Evolutionary conservation across 805 yeast species (phyloP).

Genomic region (Tetrapisispora namnaoensis): DNA sequence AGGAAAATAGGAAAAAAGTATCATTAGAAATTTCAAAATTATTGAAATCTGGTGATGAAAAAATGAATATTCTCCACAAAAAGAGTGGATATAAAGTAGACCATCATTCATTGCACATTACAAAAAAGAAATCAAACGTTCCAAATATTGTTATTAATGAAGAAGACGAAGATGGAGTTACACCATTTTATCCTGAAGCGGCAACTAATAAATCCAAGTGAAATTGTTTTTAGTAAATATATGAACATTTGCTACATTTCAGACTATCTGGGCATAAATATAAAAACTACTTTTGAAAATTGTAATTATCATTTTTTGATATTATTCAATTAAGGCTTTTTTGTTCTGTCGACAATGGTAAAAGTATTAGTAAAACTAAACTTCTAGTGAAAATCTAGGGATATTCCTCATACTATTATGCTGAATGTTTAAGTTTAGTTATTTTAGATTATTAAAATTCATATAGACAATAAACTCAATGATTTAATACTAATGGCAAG

Average conservation of each 20-base stretch:
- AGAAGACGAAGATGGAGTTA: background rate
- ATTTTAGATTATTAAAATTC: background rate
- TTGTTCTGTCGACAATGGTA: too few species aligned
- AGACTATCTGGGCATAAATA: too few species aligned
- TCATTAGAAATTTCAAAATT: conserved; percentile 15
- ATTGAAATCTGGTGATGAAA: conserved; percentile 7
- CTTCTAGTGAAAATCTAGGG: too few species aligned
- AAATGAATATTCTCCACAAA: background rate
- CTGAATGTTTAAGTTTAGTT: background rate
- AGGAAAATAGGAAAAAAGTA: conserved; percentile 23
- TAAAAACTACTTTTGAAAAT: too few species aligned
- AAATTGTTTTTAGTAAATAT: too few species aligned
- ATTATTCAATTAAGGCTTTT: too few species aligned
- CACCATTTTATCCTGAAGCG: background rate
- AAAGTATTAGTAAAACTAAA: too few species aligned
- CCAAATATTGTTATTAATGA: background rate
- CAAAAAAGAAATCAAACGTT: background rate
- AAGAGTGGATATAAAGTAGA: background rate
- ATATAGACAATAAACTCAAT: too few species aligned
- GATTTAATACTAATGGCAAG: too few species aligned
- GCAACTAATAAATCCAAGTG: background rate
- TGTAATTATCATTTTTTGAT: too few species aligned
- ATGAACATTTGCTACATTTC: too few species aligned
- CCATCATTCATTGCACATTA: background rate
- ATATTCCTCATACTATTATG: too few species aligned